Conservation (phyloP, 805 yeast genomes). For the Cyberlindnera suaveolens region DNA sequence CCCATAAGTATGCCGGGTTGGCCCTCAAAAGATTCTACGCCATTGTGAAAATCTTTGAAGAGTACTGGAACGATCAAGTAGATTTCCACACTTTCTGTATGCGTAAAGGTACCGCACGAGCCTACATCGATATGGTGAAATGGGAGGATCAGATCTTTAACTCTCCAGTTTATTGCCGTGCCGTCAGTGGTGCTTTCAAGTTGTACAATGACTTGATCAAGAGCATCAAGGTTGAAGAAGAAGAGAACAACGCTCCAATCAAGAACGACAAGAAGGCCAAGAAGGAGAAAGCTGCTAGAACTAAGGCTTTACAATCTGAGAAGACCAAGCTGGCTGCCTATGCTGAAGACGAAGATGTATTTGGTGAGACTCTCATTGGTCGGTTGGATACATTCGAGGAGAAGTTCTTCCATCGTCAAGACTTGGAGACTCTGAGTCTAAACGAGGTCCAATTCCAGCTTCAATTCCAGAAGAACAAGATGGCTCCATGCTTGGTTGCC, state of each 20-base stretch:
- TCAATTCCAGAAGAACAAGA: slow-evolving; percentile 18
- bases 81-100: slow-evolving; percentile 93
- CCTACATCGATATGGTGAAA: slow-evolving; percentile 64
- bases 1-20: slow-evolving; percentile 53
- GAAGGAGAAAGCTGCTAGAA: slow-evolving; percentile 34
- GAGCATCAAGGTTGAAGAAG: slow-evolving; percentile 8
- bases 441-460: slow-evolving; percentile 21
- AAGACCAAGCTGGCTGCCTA: slow-evolving; percentile 35
- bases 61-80: slow-evolving; percentile 75
- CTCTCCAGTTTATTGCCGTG: slow-evolving; percentile 68
- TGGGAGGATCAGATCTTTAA: slow-evolving; percentile 79
- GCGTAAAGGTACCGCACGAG: slow-evolving; percentile 85
- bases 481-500: slow-evolving; percentile 19
- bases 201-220: slow-evolving; percentile 37
- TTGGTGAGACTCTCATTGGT: slow-evolving; percentile 43
- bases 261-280: slow-evolving; percentile 56
- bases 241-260: slow-evolving; percentile 16
- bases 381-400: slow-evolving; percentile 37
- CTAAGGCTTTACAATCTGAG: slow-evolving; percentile 48
- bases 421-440: slow-evolving; percentile 31
- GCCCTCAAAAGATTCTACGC: slow-evolving; percentile 74
- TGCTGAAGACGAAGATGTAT: slow-evolving; percentile 48
- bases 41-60: slow-evolving; percentile 59
- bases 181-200: slow-evolving; percentile 55
- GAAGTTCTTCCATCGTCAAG: slow-evolving; percentile 40